Evolutionary conservation across 257 asterid genomes (phyloP).

Genomic region (Scutellaria minor): DNA sequence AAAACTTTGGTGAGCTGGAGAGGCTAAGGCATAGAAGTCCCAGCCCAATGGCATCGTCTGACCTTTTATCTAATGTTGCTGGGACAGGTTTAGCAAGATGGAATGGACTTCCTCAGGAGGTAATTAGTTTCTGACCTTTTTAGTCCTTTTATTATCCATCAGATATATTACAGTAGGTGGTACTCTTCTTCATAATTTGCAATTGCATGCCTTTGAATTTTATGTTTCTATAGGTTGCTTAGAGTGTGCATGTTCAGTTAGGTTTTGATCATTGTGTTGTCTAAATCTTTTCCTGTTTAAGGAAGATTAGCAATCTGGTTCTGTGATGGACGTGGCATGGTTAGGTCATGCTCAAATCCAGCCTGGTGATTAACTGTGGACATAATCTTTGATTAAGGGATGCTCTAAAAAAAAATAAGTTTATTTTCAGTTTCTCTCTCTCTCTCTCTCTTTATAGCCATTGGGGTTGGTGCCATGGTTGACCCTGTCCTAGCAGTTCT

Average conservation of each 20-base stretch:
- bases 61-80: conserved; percentile 66
- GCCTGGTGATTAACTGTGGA: conserved; percentile 13
- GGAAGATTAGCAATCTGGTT: neutral
- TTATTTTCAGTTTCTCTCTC: neutral
- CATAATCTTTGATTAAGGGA: neutral
- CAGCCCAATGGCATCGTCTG: conserved; percentile 94
- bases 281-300: neutral
- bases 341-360: neutral
- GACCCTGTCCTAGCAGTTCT: neutral
- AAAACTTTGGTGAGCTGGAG: conserved; percentile 79
- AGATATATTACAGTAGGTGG: neutral
- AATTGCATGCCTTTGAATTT: conserved; percentile 11
- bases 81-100: conserved; percentile 76
- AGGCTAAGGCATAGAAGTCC: conserved; percentile 92
- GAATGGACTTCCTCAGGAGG: conserved; percentile 89
- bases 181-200: neutral
- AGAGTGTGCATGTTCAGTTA: neutral
- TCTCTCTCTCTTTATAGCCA: neutral
- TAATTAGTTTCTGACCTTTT: conserved; percentile 29
- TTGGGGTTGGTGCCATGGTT: neutral
- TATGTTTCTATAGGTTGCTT: conserved; percentile 11
- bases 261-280: neutral
- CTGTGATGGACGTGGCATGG: neutral
- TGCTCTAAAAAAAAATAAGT: neutral
- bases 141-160: neutral